A percentile compares a stretch with the other conserved stretches of the same genome.
These are phyloP conservation scores for Onygenales sp. DNA, from an alignment of 2,329 filamentous ascomycete genomes.

Conservation along the genomic window DNA sequence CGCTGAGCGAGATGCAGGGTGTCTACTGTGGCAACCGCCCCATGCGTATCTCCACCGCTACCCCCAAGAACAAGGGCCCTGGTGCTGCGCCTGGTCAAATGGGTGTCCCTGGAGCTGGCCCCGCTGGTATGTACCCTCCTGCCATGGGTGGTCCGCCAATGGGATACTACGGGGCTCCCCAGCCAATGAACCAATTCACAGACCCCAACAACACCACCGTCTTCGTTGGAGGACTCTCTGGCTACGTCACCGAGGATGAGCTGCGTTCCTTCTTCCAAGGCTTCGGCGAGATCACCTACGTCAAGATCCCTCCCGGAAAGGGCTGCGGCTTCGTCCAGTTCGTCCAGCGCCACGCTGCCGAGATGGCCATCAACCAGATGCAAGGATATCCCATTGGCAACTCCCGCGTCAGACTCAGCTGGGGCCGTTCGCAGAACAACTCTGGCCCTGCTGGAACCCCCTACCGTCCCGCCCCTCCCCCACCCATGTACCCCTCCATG, in stretches of 20 bases:
- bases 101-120: constrained; percentile 39
- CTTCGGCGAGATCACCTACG: constrained; percentile 98
- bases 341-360: constrained; percentile 93
- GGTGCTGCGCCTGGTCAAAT: constrained; percentile 40
- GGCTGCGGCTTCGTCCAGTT: constrained; percentile 99
- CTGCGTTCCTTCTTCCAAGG: constrained; percentile 99
- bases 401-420: constrained; percentile 92
- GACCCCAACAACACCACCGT: constrained; percentile 99
- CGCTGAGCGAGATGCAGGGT: constrained; percentile 95
- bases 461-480: constrained; percentile 84
- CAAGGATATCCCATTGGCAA: constrained; percentile 99
- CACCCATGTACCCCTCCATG: constrained; percentile 63
- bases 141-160: constrained; percentile 60
- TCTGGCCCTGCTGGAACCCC: constrained; percentile 91
- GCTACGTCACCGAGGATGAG: constrained; percentile 98
- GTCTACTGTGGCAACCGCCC: constrained; percentile 98
- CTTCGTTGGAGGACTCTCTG: constrained; percentile 92
- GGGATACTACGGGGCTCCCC: constrained; percentile 57
- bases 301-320: constrained; percentile 99
- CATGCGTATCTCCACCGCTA: constrained; percentile 97
- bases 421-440: constrained; percentile 98
- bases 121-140: constrained; percentile 54
- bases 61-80: constrained; percentile 76
- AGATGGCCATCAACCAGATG: constrained; percentile 99
- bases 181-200: constrained; percentile 98